These are phyloP conservation scores for Funneliformis caledonium DNA, from an alignment of 371 early-diverging fungal species.

Conservation along the genomic window DNA sequence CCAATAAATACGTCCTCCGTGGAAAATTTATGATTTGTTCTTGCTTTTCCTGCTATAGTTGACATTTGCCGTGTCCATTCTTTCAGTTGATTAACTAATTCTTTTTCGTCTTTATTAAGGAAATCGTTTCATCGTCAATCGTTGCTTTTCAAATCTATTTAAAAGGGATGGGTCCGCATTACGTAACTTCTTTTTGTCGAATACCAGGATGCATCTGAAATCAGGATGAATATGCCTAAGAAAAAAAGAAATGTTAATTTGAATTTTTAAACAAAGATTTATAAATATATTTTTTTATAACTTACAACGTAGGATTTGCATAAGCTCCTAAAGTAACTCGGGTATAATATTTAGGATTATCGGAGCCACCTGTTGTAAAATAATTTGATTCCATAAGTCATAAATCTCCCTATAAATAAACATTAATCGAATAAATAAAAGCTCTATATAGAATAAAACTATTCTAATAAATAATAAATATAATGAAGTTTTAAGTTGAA, in stretches of 20 bases:
- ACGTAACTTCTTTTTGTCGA: too few species aligned
- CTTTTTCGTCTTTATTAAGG: slow-evolving; percentile 2
- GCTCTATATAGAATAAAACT: too few species aligned
- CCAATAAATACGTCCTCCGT: slow-evolving; percentile 17
- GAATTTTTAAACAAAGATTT: neutral
- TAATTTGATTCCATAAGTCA: slow-evolving; percentile 39
- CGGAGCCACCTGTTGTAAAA: slow-evolving; percentile 5
- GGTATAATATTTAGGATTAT: too few species aligned
- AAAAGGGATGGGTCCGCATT: too few species aligned
- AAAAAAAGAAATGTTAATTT: slow-evolving; percentile 21
- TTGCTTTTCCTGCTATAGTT: slow-evolving; percentile 1
- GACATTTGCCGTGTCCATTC: slow-evolving; percentile 32
- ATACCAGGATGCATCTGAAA: too few species aligned
- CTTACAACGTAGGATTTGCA: slow-evolving; percentile 2
- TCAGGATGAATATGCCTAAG: too few species aligned
- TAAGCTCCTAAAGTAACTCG: slow-evolving; percentile 31
- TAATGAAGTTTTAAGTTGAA: too few species aligned
- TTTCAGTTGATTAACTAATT: slow-evolving; percentile 7
- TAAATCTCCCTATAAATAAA: slow-evolving; percentile 5
- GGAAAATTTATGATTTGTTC: neutral
- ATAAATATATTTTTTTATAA: slow-evolving; percentile 8
- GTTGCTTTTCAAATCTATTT: slow-evolving; percentile 40
- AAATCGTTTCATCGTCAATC: slow-evolving; percentile 18
- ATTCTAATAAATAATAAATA: slow-evolving; percentile 40
- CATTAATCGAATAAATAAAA: too few species aligned